Evolutionary conservation across 768 basidiomycete genomes (phyloP), one percentile per base, ranked within the genome.

Genomic region (Ephemerocybe angulata): DNA sequence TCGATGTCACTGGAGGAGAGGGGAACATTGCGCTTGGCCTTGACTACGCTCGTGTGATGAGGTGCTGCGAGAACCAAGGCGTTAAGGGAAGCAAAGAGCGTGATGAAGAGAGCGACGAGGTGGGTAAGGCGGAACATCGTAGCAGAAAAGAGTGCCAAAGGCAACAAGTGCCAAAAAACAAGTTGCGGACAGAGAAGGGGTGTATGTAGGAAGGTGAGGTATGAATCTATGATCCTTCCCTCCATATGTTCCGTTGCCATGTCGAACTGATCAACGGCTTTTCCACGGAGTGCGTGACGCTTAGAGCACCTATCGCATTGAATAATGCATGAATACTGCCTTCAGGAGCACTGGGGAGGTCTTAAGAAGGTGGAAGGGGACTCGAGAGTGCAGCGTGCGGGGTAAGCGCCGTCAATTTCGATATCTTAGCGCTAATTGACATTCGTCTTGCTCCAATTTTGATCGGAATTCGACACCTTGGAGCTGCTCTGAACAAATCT

Each of bases 131-230:
- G 60, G 54, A 70, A 58, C 68, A 72, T 72, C 54, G 40, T 52
- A 42, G 53, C 13, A 31, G 54, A 65, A 74, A 75, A 46, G 74
- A 76, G 63, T 59, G 74, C 65, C 68, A 60, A 62, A 60, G 67
- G 65, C 54, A 49, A 33, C 48, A 49, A n/a, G 41, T 37, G 68
- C 68, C 58, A 33, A 55, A 41, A 21, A 65, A 66, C 66, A 62
- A 65, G 60, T 56, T 56, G 44, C 37, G 40, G 33, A 37, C 25
- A 28, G 29, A 22, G 35, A 49, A 38, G 21, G 50, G 42, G 56
- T 53, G 54, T 46, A 24, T 25, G 37, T 27, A 50, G 30, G 40
- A 13, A 42, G n/a, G n/a, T 47, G 22, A 24, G 5, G 44, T 22
- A 47, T n/a, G 24, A 13, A 13, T 35, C 33, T 8, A 8, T 8